A percentile compares a stretch with the other conserved stretches of the same genome.
These are phyloP conservation scores for Discostella stelligera DNA, from an alignment of 352 stramenopile species.

Conservation along the genomic window DNA sequence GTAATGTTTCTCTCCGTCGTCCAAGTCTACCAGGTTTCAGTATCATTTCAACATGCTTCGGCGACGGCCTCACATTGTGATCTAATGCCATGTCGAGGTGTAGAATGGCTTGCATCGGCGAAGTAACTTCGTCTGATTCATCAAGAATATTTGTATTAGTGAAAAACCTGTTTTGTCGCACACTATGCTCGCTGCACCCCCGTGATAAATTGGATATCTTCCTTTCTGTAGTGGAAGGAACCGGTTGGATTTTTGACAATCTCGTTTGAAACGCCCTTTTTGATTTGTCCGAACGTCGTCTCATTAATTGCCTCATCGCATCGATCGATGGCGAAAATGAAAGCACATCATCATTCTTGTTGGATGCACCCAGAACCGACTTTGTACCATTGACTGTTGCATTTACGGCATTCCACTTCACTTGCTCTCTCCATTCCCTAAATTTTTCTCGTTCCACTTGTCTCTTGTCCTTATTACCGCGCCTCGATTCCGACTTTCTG, in stretches of 20 bases:
- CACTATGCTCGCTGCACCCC: constrained; percentile 10
- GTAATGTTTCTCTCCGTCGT: constrained; percentile 26
- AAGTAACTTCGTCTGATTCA: constrained; percentile 16
- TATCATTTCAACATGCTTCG: constrained; percentile 47
- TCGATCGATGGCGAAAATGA: constrained; percentile 49
- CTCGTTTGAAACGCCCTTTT: constrained; percentile 39
- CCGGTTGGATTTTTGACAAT: constrained; percentile 27
- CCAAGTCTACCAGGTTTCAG: constrained; percentile 50
- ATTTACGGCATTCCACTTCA: constrained; percentile 20
- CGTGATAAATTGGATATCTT: constrained; percentile 38
- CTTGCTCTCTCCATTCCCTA: constrained; percentile 27
- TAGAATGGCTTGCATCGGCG: constrained; percentile 45
- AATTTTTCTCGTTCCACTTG: constrained; percentile 23
- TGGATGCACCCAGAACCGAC: neutral
- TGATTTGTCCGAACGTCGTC: constrained; percentile 38
- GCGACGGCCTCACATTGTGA: constrained; percentile 28
- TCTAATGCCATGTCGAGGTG: constrained; percentile 49
- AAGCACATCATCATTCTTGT: constrained; percentile 10
- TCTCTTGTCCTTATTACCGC: constrained; percentile 24
- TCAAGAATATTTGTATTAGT: neutral
- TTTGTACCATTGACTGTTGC: neutral
- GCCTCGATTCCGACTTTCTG: constrained; percentile 43
- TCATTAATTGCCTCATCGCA: constrained; percentile 35
- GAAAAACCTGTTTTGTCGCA: neutral
- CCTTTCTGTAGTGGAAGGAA: constrained; percentile 18